These are phyloP conservation scores for Pyrenochaeta sp. DNA, from an alignment of 2,329 filamentous ascomycete species.

Conservation along the genomic window DNA sequence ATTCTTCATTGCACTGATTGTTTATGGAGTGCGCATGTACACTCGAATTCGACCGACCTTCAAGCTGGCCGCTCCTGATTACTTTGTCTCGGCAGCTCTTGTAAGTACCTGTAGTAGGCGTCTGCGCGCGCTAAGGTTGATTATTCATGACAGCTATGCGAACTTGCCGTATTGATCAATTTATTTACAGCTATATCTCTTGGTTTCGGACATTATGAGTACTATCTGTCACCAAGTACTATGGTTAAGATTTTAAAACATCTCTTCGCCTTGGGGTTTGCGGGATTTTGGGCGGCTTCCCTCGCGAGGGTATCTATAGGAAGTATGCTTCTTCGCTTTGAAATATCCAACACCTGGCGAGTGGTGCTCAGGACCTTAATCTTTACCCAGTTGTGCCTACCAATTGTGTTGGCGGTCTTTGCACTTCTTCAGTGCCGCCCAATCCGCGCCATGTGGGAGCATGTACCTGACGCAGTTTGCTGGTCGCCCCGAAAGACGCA, in stretches of 20 bases:
- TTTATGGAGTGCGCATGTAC: background rate
- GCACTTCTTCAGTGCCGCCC: background rate
- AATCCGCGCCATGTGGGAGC: constrained; percentile 1
- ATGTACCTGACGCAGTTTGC: background rate
- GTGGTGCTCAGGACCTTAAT: background rate
- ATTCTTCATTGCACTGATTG: background rate
- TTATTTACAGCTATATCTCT: too few species aligned
- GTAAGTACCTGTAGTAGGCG: background rate
- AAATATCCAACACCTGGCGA: background rate
- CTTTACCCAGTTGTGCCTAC: background rate
- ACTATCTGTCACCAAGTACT: too few species aligned
- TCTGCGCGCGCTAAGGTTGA: too few species aligned
- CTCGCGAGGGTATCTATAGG: background rate
- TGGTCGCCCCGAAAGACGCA: background rate
- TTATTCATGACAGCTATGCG: too few species aligned
- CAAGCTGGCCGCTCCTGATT: background rate
- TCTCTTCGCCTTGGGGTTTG: background rate
- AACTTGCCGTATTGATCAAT: too few species aligned
- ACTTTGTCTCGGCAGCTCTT: background rate
- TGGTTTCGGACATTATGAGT: too few species aligned
- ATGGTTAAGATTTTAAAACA: too few species aligned
- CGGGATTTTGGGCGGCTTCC: background rate
- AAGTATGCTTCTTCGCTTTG: background rate
- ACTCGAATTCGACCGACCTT: background rate
- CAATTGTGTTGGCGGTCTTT: background rate